phyloP scores from a whole-genome alignment of 1,284 basidiomycete species.

The Uromyces viciae-fabae region DNA sequence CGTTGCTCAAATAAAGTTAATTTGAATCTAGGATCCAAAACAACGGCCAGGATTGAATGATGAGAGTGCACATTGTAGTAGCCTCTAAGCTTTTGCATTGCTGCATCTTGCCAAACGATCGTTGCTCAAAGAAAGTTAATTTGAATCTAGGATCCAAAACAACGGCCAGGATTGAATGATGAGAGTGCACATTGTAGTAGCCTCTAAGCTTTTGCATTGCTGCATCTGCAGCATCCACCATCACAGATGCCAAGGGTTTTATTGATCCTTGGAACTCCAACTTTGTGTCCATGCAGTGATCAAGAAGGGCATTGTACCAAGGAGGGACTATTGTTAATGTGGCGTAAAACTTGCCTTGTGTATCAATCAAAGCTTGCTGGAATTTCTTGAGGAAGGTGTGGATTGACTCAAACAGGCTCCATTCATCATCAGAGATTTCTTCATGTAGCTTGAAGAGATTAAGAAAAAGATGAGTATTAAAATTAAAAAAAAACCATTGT shows the following conservation, averaged over 20 bases:
- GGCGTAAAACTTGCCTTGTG: not conserved
- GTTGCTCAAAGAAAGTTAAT: not conserved
- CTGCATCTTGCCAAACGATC: not conserved
- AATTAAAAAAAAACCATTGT: not conserved
- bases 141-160: slow-evolving; percentile 2
- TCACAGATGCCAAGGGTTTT: not conserved
- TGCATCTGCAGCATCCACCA: not conserved
- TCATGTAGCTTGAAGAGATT: not conserved
- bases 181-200: not conserved
- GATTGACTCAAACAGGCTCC: not conserved
- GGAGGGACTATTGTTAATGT: no score
- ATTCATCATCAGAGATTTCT: not conserved
- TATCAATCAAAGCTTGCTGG: not conserved
- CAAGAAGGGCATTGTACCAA: not conserved
- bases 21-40: slow-evolving; percentile 4
- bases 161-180: not conserved
- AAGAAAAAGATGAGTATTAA: not conserved
- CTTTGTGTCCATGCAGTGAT: not conserved
- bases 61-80: not conserved
- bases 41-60: not conserved
- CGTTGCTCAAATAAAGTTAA: not conserved
- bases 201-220: not conserved
- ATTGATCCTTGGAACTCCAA: not conserved
- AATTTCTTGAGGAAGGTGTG: not conserved
- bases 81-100: not conserved